Evolutionary conservation across 257 asterid species (phyloP), one percentile per base, ranked within the genome.

Genomic region (Leptodermis oblonga): DNA sequence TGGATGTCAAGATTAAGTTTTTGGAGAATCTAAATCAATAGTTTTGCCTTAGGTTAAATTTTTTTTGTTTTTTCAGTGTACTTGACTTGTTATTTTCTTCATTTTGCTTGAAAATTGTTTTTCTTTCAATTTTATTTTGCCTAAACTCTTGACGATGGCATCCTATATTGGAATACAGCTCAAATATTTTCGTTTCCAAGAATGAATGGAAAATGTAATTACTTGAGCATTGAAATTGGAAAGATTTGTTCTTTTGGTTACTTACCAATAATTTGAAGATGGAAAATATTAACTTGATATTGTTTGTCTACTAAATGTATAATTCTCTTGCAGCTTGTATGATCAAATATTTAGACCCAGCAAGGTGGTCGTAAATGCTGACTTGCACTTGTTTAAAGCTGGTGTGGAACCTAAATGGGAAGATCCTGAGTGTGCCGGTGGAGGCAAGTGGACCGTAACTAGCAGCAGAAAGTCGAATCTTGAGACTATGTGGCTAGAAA

Each of bases 401-500:
- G 96, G 97, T 66, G 82, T 87, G 74, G 97, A 88, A 81, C 99
- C 97, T 70, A 93, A 93, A 78, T 93, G 99, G 99, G 99, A 92
- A 83, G 98, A 92, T 84, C 97, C 95, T 0, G 96, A 90, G 85
- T 93, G 97, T 82, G 94, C 94, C 39, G 83, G 69, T 65, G 98
- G 98, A 53, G 97, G 98, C 82, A 93, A 90, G 78, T 93, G 97
- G 98, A 84, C 95, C 12, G 85, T 84, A 36, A 59, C 72, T 46
- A 68, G 87, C 82, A 80, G 51, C 83, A 77, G 79, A 69, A 93
- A 83, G 79, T 30, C 83, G 30, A 74, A 67, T 62, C 87, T 93
- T 34, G 99, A 93, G 51, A 83, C 53, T 43, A 87, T 90, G 87
- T 90, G 96, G 96, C 95, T 88, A 71, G 96, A 93, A 88, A 88